These are phyloP conservation scores for Phycomyces nitens DNA, from an alignment of 192 early-diverging fungal species.

Conservation along the genomic window DNA sequence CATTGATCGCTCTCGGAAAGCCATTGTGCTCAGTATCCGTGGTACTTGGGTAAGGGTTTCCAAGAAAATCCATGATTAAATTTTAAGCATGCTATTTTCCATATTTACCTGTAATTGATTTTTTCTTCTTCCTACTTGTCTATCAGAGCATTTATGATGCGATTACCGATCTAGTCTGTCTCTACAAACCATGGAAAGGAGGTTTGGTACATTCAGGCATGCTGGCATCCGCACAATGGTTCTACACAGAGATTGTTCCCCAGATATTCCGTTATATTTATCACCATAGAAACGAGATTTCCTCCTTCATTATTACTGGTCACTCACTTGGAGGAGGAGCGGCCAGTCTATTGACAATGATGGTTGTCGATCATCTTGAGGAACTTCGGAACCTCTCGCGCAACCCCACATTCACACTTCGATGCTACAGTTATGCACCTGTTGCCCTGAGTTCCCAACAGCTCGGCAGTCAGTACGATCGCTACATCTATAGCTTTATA, in stretches of 20 bases:
- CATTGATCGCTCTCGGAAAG: conserved; percentile 55
- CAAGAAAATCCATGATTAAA: not conserved
- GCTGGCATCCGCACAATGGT: conserved; percentile 64
- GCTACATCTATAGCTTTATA: conserved; percentile 57
- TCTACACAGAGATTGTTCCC: conserved; percentile 58
- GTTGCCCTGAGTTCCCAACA: conserved; percentile 49
- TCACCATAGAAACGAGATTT: conserved; percentile 32
- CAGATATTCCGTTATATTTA: conserved; percentile 48
- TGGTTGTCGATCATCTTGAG: conserved; percentile 50
- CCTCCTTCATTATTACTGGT: conserved; percentile 52
- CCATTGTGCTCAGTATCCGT: conserved; percentile 69
- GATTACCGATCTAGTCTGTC: conserved; percentile 72
- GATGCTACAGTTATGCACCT: conserved; percentile 51
- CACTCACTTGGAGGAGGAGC: conserved; percentile 64
- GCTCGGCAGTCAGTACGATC: conserved; percentile 43
- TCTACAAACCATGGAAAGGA: conserved; percentile 73
- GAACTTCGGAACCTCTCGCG: conserved; percentile 25
- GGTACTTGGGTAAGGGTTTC: conserved; percentile 57
- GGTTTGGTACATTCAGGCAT: conserved; percentile 76
- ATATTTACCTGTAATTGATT: not conserved
- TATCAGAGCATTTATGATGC: conserved; percentile 64
- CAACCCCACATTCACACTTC: conserved; percentile 38
- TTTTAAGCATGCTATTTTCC: not conserved
- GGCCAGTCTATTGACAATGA: conserved; percentile 59
- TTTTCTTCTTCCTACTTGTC: too few species aligned